Conservation (phyloP, 2,329 filamentous ascomycete species). For the Lasiodiplodia sp. region DNA sequence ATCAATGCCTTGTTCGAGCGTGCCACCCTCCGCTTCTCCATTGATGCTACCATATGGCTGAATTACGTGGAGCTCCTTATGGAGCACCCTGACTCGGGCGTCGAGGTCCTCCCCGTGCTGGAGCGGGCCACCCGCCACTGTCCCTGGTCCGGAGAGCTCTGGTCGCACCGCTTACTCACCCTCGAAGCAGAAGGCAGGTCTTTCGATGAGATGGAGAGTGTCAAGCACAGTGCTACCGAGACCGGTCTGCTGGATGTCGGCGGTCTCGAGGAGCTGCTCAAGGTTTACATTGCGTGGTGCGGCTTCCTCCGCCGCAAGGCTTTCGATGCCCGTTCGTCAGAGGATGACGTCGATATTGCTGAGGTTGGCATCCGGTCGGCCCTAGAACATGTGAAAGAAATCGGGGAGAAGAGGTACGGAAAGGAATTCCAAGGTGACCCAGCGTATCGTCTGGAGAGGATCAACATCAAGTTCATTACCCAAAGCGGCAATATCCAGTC, state of each 20-base stretch:
- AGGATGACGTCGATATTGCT: slow-evolving; percentile 82
- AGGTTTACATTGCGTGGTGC: slow-evolving; percentile 94
- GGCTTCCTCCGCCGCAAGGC: slow-evolving; percentile 88
- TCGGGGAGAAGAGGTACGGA: slow-evolving; percentile 80
- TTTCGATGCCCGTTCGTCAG: slow-evolving; percentile 74
- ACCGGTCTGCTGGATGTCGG: slow-evolving; percentile 84
- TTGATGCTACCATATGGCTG: slow-evolving; percentile 79
- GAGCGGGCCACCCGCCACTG: slow-evolving; percentile 88
- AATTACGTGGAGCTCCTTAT: slow-evolving; percentile 80
- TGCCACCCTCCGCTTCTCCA: slow-evolving; percentile 75
- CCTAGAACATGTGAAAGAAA: slow-evolving; percentile 80
- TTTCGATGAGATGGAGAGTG: slow-evolving; percentile 82
- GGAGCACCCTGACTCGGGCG: slow-evolving; percentile 57
- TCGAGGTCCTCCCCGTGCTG: slow-evolving; percentile 71
- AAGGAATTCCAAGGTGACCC: slow-evolving; percentile 85
- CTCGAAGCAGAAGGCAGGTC: slow-evolving; percentile 79
- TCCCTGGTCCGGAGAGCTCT: slow-evolving; percentile 89
- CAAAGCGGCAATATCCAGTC: slow-evolving; percentile 80
- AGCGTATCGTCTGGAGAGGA: slow-evolving; percentile 85
- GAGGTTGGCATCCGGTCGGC: slow-evolving; percentile 88
- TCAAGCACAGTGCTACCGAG: slow-evolving; percentile 91
- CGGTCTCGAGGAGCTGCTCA: slow-evolving; percentile 85
- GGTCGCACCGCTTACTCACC: slow-evolving; percentile 86
- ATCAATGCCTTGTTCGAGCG: slow-evolving; percentile 76
- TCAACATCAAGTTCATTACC: slow-evolving; percentile 89